A percentile compares a stretch with the other conserved stretches of the same genome.
These are phyloP conservation scores for Vitis amurensis DNA, from an alignment of 164 flowering plant species.

Conservation along the genomic window DNA sequence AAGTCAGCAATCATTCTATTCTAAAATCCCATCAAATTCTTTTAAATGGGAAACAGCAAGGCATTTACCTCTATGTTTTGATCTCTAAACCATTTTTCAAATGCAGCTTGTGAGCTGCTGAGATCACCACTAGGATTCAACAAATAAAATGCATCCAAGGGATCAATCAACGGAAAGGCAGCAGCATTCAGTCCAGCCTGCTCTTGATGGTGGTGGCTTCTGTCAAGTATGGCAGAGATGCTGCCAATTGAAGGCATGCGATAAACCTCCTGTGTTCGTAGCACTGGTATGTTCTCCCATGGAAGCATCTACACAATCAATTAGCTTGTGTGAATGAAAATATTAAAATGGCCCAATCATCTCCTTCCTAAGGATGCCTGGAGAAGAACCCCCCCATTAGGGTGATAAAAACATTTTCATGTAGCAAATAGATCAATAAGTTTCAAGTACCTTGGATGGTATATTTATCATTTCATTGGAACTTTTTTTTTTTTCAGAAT, in stretches of 20 bases:
- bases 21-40: no score
- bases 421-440: no score
- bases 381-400: no score
- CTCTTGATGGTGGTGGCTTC: conserved; percentile 30
- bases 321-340: background rate
- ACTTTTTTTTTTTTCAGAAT: no score
- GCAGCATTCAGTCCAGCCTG: conserved; percentile 18
- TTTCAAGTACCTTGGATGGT: no score
- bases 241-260: conserved; percentile 95
- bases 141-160: conserved; percentile 85
- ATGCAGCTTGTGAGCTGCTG: conserved; percentile 59
- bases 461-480: no score
- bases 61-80: conserved; percentile 70
- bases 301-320: conserved; percentile 83
- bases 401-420: no score
- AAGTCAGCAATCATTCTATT: no score
- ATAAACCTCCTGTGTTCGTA: conserved; percentile 82
- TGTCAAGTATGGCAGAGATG: conserved; percentile 49
- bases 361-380: no score
- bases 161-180: conserved; percentile 77
- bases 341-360: no score
- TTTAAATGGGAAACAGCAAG: background rate
- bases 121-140: conserved; percentile 96
- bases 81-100: conserved; percentile 87
- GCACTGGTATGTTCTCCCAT: conserved; percentile 84